Base-by-base conservation (phyloP, 176 grass and related monocot species). In the Tillandsia fasciculata region DNA sequence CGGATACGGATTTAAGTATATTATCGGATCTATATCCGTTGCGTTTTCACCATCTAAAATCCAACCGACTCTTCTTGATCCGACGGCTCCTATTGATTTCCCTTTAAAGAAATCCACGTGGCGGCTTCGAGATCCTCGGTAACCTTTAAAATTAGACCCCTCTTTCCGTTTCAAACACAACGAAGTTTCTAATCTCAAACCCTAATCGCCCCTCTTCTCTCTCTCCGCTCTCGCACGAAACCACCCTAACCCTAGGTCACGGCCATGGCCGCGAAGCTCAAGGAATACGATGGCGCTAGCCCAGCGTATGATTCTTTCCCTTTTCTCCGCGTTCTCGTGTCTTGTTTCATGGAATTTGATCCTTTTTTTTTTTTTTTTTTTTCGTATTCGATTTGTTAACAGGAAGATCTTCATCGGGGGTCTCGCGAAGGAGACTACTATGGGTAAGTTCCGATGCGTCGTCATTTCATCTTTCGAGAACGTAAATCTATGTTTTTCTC, bases 401-500 rank as follows among this genome's bases (percentile, higher is more conserved):
- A 96, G 91, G 57, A 96, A 96, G 82, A 96, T 96, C 68, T 96
- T 96, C 69, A 84, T 96, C 18, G 91, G 91, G 10, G 91, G 91
- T 27, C 84, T 96, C 53, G 79, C 87, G 65, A 96, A 86, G 70
- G 84, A 96, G 52, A 96, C 91, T 2, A 80, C 69, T 64, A 79
- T 87, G 72, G 79, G 91, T 90, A 77, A n/a, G 70, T 69, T 27
- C 51, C 56, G 70, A 64, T 71, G n/a, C 26, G 12, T 26, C 66
- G 29, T 27, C 72, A 3, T n/a, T 72, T 28, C 17, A 15, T 64
- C 10, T 42, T 59, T 76, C 11, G 52, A 59, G 3, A 11, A 42
- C 33, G 33, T 42, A 72, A 50, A 26, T 14, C 47, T 50, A 13
- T 13, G 6, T 69, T 64, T 3, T 2, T 5, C 2, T 72, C 53